phyloP scores from a whole-genome alignment of 257 asterid genomes.

The Rehmannia glutinosa region DNA sequence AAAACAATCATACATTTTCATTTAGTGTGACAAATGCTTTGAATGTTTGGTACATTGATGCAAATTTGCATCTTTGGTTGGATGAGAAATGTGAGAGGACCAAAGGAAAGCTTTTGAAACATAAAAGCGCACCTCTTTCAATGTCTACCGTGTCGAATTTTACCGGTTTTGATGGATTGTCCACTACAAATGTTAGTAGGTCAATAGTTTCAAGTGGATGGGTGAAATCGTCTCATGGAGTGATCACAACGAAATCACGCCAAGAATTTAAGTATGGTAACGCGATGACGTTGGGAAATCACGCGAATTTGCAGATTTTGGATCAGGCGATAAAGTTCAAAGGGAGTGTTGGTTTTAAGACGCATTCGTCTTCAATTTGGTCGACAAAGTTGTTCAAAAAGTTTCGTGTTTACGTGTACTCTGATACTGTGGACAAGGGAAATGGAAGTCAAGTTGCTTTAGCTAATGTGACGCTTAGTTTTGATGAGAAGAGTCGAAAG shows the following conservation, averaged over 20 bases:
- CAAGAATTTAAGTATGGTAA: conserved; percentile 39
- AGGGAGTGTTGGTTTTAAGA: conserved; percentile 22
- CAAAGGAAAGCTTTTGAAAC: conserved; percentile 28
- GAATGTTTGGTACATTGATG: conserved; percentile 52
- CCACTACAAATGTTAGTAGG: conserved; percentile 25
- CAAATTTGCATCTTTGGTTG: conserved; percentile 63
- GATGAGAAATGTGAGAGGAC: conserved; percentile 35
- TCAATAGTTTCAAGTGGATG: conserved; percentile 35
- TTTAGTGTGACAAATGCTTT: conserved; percentile 48
- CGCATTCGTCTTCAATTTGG: conserved; percentile 14
- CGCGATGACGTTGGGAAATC: conserved; percentile 38
- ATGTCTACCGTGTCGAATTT: conserved; percentile 22
- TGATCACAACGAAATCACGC: conserved; percentile 23
- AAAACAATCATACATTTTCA: conserved; percentile 26
- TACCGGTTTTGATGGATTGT: conserved; percentile 36
- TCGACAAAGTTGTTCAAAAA: conserved; percentile 24
- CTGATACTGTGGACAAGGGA: conserved; percentile 29
- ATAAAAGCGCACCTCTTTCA: conserved; percentile 17
- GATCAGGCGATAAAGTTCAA: conserved; percentile 36
- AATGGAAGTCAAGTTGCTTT: conserved; percentile 25
- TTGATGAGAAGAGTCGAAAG: conserved; percentile 35
- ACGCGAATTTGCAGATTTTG: conserved; percentile 41
- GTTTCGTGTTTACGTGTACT: conserved; percentile 25
- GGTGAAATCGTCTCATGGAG: conserved; percentile 51
- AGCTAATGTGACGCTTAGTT: conserved; percentile 37